Percentiles rank a stretch among this genome's conserved stretches.
Conservation (phyloP, 2,329 filamentous ascomycete species). For the Pseudogymnoascus pannorum region DNA sequence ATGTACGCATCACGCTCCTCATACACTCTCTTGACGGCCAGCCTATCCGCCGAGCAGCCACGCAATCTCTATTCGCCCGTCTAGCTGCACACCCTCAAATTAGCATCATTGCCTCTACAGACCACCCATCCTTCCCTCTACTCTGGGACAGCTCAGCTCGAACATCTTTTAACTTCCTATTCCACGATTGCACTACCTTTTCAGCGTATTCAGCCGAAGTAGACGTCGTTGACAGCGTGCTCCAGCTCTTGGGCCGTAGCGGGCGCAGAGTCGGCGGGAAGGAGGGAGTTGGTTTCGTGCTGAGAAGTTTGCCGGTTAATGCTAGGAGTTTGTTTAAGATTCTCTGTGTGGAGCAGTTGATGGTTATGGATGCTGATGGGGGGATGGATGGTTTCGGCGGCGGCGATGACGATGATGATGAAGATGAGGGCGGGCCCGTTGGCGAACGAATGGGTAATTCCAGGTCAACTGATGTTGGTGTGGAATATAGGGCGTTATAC, state of each 20-base stretch:
- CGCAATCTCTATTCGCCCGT: constrained; percentile 67
- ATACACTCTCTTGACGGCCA: constrained; percentile 82
- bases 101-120: constrained; percentile 69
- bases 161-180: constrained; percentile 75
- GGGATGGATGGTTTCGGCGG: constrained; percentile 33
- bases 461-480: constrained; percentile 43
- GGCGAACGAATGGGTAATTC: constrained; percentile 10
- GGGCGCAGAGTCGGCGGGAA: constrained; percentile 75
- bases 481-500: constrained; percentile 88
- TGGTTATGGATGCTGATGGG: constrained; percentile 55
- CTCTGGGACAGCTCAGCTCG: constrained; percentile 87
- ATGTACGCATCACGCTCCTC: constrained; percentile 54
- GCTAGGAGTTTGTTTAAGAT: constrained; percentile 81
- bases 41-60: constrained; percentile 61
- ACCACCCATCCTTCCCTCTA: constrained; percentile 79
- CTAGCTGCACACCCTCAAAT: constrained; percentile 69
- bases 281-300: constrained; percentile 84
- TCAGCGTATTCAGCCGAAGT: constrained; percentile 64
- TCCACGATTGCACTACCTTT: constrained; percentile 93
- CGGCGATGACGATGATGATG: constrained; percentile 41
- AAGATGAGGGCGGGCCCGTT: constrained; percentile 27
- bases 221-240: constrained; percentile 83
- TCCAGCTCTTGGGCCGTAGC: constrained; percentile 75
- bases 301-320: constrained; percentile 86
- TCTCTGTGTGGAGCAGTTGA: constrained; percentile 75